phyloP scores from a whole-genome alignment of 108 stramenopile species.

The Skeletonema marinoi region DNA sequence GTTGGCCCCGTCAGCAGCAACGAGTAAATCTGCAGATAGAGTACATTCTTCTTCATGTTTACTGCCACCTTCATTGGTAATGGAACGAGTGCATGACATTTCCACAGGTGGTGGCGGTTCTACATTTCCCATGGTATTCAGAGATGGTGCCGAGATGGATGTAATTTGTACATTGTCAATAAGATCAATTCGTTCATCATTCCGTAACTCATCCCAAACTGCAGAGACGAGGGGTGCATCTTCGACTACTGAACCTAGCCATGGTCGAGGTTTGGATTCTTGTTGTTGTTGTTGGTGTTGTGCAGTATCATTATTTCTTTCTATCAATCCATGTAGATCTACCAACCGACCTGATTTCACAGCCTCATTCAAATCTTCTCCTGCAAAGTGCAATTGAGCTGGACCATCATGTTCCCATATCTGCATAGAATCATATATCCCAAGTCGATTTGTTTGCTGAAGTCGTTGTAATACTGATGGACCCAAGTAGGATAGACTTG shows the following conservation, averaged over 20 bases:
- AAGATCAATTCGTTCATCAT: conserved; percentile 48
- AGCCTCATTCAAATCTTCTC: conserved; percentile 58
- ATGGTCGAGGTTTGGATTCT: conserved; percentile 9
- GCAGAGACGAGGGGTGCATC: conserved; percentile 62
- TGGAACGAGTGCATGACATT: neutral
- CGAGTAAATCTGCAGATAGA: conserved; percentile 54
- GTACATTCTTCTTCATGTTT: conserved; percentile 2
- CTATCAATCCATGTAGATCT: conserved; percentile 18
- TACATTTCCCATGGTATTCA: conserved; percentile 20
- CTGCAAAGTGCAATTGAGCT: conserved; percentile 65
- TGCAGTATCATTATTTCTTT: neutral
- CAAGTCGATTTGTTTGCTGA: conserved; percentile 39
- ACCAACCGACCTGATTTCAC: conserved; percentile 38
- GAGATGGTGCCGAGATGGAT: conserved; percentile 35
- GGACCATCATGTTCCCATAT: conserved; percentile 87
- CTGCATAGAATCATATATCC: conserved; percentile 82
- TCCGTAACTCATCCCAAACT: conserved; percentile 63
- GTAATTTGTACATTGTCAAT: conserved; percentile 37
- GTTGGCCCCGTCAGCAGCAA: conserved; percentile 86
- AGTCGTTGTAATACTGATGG: conserved; percentile 25
- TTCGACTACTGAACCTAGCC: conserved; percentile 78
- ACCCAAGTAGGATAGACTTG: conserved; percentile 62
- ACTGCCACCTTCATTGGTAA: neutral
- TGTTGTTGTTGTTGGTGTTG: neutral
- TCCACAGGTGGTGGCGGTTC: conserved; percentile 33